Percentiles rank a stretch among this genome's conserved stretches.
Evolutionary conservation across 2,329 filamentous ascomycete species (phyloP).

Genomic region (Rhynchosporium secalis): DNA sequence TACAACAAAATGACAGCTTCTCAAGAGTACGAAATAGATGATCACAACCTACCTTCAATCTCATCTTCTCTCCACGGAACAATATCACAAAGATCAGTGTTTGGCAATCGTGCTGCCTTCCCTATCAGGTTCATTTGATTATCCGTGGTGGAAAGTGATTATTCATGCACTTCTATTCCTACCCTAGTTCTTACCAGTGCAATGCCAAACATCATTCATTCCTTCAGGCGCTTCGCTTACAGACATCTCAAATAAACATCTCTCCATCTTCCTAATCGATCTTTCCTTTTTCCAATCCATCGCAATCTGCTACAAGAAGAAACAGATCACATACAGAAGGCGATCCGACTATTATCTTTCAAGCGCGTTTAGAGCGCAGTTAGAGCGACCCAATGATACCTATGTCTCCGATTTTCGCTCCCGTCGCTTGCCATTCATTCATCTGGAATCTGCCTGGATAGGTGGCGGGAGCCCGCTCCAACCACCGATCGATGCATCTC

Average conservation of each 20-base stretch:
- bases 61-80: background rate
- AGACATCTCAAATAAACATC: constrained; percentile 4
- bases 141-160: constrained; percentile 2
- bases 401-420: too few relatives aligned
- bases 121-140: constrained; percentile 10
- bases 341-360: too few relatives aligned
- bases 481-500: too few relatives aligned
- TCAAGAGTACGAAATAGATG: background rate
- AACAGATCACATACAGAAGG: too few relatives aligned
- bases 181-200: background rate
- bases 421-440: too few relatives aligned
- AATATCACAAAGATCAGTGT: background rate
- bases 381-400: too few relatives aligned
- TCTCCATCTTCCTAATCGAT: constrained; percentile 3
- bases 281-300: background rate
- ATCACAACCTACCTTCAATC: background rate
- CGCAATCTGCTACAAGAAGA: too few relatives aligned
- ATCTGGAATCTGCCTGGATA: too few relatives aligned
- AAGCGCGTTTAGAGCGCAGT: too few relatives aligned
- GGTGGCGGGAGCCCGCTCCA: too few relatives aligned
- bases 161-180: background rate
- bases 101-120: background rate
- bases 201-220: too few relatives aligned
- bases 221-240: background rate
- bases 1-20: background rate